phyloP scores from a whole-genome alignment of 1,284 basidiomycete genomes.

The Cutaneotrichosporon dermatis region DNA sequence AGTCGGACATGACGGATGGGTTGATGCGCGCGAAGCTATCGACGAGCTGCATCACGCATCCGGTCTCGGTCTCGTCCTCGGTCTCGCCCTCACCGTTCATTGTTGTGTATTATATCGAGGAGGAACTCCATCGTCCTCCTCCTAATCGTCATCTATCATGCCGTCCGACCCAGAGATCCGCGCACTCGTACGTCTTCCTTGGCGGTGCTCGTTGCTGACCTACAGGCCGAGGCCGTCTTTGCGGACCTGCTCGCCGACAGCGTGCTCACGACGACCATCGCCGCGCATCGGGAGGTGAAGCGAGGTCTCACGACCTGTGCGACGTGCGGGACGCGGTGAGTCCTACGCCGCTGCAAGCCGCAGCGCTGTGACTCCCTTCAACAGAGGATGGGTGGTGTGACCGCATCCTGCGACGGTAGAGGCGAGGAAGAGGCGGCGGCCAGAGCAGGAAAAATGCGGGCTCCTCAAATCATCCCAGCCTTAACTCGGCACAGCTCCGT shows the following conservation, averaged over 20 bases:
- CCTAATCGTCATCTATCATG: background rate
- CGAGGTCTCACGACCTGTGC: conserved; percentile 26
- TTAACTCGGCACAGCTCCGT: too few species aligned
- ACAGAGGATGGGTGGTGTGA: too few species aligned
- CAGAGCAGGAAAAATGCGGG: too few species aligned
- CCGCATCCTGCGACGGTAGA: too few species aligned
- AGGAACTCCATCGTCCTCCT: background rate
- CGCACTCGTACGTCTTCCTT: conserved; percentile 3
- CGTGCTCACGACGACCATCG: conserved; percentile 34
- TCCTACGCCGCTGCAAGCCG: too few species aligned
- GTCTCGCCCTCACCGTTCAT: too few species aligned
- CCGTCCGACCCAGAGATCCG: conserved; percentile 12
- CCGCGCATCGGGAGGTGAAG: conserved; percentile 43
- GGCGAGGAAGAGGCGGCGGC: too few species aligned
- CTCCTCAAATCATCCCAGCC: too few species aligned
- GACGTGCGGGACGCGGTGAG: conserved; percentile 37
- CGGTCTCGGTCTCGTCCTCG: background rate
- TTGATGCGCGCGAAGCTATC: background rate
- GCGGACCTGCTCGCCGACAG: conserved; percentile 38
- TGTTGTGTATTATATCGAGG: background rate
- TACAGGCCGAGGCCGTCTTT: conserved; percentile 36
- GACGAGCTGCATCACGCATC: background rate
- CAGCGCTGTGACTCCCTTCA: too few species aligned
- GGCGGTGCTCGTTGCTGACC: too few species aligned
- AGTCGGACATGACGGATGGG: background rate